Evolutionary conservation across 73 alveolate species (phyloP), one percentile per base, ranked within the genome.

Genomic region (Stentor coeruleus): DNA sequence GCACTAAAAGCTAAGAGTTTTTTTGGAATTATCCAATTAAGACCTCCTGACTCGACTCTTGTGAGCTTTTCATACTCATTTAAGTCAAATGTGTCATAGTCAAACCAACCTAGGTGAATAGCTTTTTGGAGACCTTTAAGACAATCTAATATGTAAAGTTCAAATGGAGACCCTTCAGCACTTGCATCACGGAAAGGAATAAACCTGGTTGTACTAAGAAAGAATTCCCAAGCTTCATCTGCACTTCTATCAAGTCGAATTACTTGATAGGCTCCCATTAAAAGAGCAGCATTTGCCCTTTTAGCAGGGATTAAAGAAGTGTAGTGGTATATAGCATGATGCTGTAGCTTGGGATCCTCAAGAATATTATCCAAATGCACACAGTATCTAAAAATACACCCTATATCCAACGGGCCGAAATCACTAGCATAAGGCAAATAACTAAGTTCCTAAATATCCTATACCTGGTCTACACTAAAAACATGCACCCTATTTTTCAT

Each of bases 381-480:
- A 82, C 94, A 87, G 86, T 85, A 93, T 49, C 85, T 79, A 59
- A 90, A 94, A 38, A 89, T 88, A 59, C 75, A 74, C 3, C 94
- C 98, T 3, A 92, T 85, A 72, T 87, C 86, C 39, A 92, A 84
- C 0, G 98, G 98, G 35, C 98, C 98, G 72, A 92, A 92, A 59
- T 93, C 98, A n/a, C 84, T 89, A 84, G 59, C 81, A 80, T 86
- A 93, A 4, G 97, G 91, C 84, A 91, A 91, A 75, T 93, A 93
- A n/a, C n/a, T 31, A 11, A 93, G 92, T 77, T 85, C 92, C 90
- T 87, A 75, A 15, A 14, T 0, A 31, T 20, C 33, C 33, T 90
- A 26, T 75, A 38, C 66, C n/a, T 92, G 84, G 85, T 96, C 99
- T 15, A 95, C 94, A 85, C 97, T 89, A 81, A 96, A 96, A 90